Conservation (phyloP, 805 yeast genomes). For the Hanseniaspora pseudoguilliermondii region DNA sequence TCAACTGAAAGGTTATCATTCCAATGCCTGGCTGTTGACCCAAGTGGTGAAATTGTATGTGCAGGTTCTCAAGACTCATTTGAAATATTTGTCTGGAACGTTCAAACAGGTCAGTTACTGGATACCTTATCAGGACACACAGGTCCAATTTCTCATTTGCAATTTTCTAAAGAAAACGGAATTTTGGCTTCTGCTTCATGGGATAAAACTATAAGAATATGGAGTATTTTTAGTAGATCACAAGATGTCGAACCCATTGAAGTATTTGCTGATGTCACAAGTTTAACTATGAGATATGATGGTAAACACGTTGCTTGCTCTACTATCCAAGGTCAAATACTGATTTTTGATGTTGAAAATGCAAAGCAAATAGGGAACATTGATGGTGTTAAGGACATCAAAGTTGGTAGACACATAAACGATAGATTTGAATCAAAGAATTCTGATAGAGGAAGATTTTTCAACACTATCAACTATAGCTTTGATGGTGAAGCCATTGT, state of each 20-base stretch:
- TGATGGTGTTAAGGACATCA: slow-evolving; percentile 77
- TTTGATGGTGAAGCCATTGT: slow-evolving; percentile 79
- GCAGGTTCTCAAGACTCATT: slow-evolving; percentile 87
- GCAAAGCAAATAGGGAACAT: slow-evolving; percentile 72
- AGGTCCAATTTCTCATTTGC: slow-evolving; percentile 81
- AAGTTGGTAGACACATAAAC: slow-evolving; percentile 67
- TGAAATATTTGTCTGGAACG: slow-evolving; percentile 93
- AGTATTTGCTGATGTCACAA: slow-evolving; percentile 68
- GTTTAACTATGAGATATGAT: slow-evolving; percentile 79
- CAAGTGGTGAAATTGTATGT: slow-evolving; percentile 91
- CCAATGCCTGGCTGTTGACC: slow-evolving; percentile 82
- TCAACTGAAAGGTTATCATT: slow-evolving; percentile 83
- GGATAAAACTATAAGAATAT: slow-evolving; percentile 88
- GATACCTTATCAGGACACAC: slow-evolving; percentile 87
- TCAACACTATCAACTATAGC: slow-evolving; percentile 69
- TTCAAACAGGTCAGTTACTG: slow-evolving; percentile 82
- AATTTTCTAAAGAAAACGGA: slow-evolving; percentile 69
- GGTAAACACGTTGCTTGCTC: slow-evolving; percentile 82
- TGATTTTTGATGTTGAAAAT: slow-evolving; percentile 69
- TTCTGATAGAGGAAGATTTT: slow-evolving; percentile 71
- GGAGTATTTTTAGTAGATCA: slow-evolving; percentile 83
- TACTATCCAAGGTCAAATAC: slow-evolving; percentile 75
- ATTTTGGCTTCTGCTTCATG: slow-evolving; percentile 84
- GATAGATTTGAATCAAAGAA: slow-evolving; percentile 75
- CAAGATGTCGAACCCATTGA: slow-evolving; percentile 86